Base-by-base conservation (phyloP, 2,329 filamentous ascomycete species). In the Pseudogymnoascus sp. region DNA sequence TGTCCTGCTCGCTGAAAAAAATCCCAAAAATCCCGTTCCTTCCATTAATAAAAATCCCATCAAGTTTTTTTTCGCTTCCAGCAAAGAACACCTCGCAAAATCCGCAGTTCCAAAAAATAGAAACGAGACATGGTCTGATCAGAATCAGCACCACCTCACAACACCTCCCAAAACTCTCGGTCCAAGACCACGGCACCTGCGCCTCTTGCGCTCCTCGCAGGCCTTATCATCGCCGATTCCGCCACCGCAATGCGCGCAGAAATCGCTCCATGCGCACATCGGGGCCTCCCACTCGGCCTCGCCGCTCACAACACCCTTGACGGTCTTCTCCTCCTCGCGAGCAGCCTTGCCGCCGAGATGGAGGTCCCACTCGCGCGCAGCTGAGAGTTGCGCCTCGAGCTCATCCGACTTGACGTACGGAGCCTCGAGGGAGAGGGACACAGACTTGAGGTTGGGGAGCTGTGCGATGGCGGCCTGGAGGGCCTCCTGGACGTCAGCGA, bases 211-310 rank as follows among this genome's bases (percentile, higher is more conserved):
- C 50, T 57, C 50, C 50, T 57, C 50, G 6, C 50, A 57, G 1
- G 50, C 50, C 50, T 57, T 57, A 2, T 57, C 50, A 34, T 57
- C 50, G 3, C 50, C 50, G 16, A 57, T 57, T n/a, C 50, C 50
- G 2, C 50, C 50, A 2, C 50, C 50, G 28, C 50, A 57, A 3
- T 57, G 50, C 4, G 50, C 50, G 50, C 50, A 57, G 28, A 57
- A 57, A 35, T 57, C 50, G 32, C 28, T 34, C 50, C 50, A 57
- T 9, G 50, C 50, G 7, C 50, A 57, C 50, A 57, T 57, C 3
- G 50, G 50, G 6, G 50, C 50, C 50, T 57, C 50, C 50, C 50
- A 57, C 50, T 57, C 50, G 4, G 32, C 28, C 50, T 32, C 32
- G 9, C 50, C 14, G 1, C 14, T 8, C 0, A 57, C 50, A 35